Conservation (phyloP, 306 rosid species). For the Fagus sylvatica region DNA sequence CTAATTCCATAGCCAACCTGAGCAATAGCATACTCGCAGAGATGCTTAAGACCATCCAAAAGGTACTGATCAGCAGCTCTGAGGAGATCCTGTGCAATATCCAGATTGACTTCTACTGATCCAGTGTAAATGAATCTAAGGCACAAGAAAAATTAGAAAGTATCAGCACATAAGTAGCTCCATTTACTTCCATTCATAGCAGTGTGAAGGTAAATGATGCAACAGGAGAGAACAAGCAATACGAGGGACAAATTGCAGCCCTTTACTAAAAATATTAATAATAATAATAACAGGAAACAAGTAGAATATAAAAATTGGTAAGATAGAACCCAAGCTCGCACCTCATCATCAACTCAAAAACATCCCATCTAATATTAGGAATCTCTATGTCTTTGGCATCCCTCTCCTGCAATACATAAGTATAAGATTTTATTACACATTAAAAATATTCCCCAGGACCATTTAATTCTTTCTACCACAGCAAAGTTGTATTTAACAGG, state of each 20-base stretch:
- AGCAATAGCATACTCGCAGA: constrained; percentile 60
- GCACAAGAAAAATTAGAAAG: background rate
- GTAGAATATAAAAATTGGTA: background rate
- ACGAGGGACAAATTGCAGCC: background rate
- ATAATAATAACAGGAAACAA: background rate
- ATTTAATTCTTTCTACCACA: background rate
- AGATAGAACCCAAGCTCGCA: constrained; percentile 46
- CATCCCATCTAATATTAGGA: constrained; percentile 98
- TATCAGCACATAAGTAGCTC: background rate
- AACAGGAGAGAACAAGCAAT: background rate
- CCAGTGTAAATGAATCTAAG: constrained; percentile 69
- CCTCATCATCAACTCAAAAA: constrained; percentile 99
- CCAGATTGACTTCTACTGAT: constrained; percentile 43
- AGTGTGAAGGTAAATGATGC: background rate
- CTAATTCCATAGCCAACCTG: constrained; percentile 41
- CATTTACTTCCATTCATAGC: background rate
- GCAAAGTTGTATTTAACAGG: background rate
- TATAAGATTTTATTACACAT: constrained; percentile 14
- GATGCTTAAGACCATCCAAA: constrained; percentile 63
- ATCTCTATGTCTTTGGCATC: constrained; percentile 98
- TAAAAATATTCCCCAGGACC: background rate
- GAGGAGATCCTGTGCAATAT: constrained; percentile 62
- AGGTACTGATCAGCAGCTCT: constrained; percentile 84
- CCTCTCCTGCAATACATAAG: constrained; percentile 69
- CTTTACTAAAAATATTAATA: background rate